Percentiles rank a stretch among this genome's conserved stretches.
Conservation (phyloP, 1,284 basidiomycete genomes). For the Pascua sp. region DNA sequence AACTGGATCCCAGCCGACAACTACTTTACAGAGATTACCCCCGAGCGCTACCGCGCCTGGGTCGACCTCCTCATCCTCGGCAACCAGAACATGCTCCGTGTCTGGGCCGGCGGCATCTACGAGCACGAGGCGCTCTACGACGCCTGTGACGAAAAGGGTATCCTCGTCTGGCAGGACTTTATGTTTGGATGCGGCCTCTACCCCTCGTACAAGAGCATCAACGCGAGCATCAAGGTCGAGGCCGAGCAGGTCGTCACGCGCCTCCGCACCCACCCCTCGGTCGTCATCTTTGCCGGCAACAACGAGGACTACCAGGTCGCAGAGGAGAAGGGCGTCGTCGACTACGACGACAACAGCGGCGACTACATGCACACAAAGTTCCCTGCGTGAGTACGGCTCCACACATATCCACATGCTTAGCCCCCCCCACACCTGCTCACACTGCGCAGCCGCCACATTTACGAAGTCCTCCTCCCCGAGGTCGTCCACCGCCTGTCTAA, state of each 20-base stretch:
- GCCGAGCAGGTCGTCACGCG: conserved; percentile 52
- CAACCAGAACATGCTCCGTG: conserved; percentile 56
- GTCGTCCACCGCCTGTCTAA: conserved; percentile 64
- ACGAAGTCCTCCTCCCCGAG: conserved; percentile 73
- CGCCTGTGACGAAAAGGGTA: conserved; percentile 61
- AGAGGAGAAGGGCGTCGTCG: conserved; percentile 68
- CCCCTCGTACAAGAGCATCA: conserved; percentile 52
- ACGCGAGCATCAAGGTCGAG: conserved; percentile 51
- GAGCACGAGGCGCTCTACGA: conserved; percentile 55
- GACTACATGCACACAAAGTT: conserved; percentile 79
- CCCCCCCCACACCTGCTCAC: neutral
- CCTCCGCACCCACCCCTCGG: conserved; percentile 53
- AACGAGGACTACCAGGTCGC: conserved; percentile 73
- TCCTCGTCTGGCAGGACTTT: conserved; percentile 57
- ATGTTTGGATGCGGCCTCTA: conserved; percentile 59
- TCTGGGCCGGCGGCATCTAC: conserved; percentile 57
- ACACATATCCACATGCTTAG: neutral
- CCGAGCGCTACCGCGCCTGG: conserved; percentile 52
- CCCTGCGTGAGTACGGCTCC: conserved; percentile 56
- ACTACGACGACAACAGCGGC: conserved; percentile 73
- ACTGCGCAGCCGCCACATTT: conserved; percentile 63
- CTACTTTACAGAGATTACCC: conserved; percentile 69
- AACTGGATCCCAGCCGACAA: conserved; percentile 93
- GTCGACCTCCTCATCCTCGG: conserved; percentile 52
- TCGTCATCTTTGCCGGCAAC: conserved; percentile 86